A percentile compares a stretch with the other conserved stretches of the same genome.
These are phyloP conservation scores for Plenodomus tracheiphilus DNA, from an alignment of 2,329 filamentous ascomycete species.

Conservation along the genomic window DNA sequence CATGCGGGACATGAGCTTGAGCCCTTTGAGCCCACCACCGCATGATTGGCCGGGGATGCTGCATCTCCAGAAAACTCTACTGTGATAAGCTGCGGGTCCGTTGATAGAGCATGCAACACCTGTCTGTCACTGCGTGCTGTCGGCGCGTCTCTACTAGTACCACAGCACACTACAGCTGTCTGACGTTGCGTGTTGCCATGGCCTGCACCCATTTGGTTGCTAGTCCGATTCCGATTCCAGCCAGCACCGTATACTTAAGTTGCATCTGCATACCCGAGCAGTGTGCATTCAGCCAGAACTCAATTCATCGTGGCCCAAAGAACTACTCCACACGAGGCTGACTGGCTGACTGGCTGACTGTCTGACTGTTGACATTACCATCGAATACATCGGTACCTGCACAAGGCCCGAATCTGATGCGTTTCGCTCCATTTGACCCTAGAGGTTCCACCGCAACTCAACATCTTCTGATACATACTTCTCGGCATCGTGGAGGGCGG, in stretches of 20 bases:
- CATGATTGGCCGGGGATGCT: neutral
- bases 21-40: neutral
- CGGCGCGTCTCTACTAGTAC: neutral
- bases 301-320: too few relatives aligned
- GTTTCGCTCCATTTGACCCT: neutral
- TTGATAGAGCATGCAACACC: neutral
- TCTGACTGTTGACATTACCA: too few relatives aligned
- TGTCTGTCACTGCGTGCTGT: neutral
- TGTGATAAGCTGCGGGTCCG: neutral
- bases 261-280: too few relatives aligned
- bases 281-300: too few relatives aligned
- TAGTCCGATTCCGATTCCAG: too few relatives aligned
- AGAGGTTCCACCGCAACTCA: too few relatives aligned
- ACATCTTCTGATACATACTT: too few relatives aligned
- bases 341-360: too few relatives aligned
- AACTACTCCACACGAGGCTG: too few relatives aligned
- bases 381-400: too few relatives aligned
- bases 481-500: too few relatives aligned
- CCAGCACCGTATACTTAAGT: too few relatives aligned
- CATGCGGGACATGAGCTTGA: neutral
- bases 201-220: neutral
- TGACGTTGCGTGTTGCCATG: neutral
- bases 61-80: neutral
- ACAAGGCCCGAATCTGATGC: neutral
- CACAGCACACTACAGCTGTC: neutral